phyloP scores from a whole-genome alignment of 495 filamentous ascomycete genomes.

The Parachaetomium inaequale region DNA sequence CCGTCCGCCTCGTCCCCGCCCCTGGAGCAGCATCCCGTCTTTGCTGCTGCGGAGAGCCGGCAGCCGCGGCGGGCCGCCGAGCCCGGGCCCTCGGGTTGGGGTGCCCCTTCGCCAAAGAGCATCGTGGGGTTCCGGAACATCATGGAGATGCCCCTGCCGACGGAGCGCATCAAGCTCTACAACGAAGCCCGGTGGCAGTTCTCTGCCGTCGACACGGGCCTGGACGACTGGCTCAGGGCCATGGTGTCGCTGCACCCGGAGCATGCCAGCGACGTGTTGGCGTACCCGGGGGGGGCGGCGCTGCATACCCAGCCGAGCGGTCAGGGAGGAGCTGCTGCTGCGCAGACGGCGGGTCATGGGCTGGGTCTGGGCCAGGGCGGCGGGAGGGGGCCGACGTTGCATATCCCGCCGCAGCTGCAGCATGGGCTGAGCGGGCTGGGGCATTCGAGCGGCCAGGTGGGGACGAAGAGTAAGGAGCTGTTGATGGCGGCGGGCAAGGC shows the following conservation, averaged over 20 bases:
- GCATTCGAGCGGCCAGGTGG: constrained; percentile 50
- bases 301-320: constrained; percentile 16
- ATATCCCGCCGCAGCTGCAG: constrained; percentile 23
- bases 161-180: constrained; percentile 66
- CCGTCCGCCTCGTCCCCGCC: constrained; percentile 33
- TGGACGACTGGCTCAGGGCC: constrained; percentile 66
- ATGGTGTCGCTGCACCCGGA: constrained; percentile 40
- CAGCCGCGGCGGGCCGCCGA: neutral
- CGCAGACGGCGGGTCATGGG: too few species aligned
- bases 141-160: constrained; percentile 53
- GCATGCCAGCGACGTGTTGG: constrained; percentile 30
- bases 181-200: constrained; percentile 67
- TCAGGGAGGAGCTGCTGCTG: neutral
- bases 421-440: constrained; percentile 34
- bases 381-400: constrained; percentile 22
- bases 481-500: constrained; percentile 78
- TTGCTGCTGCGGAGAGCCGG: constrained; percentile 14
- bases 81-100: too few species aligned
- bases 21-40: constrained; percentile 39
- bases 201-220: constrained; percentile 65
- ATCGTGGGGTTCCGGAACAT: constrained; percentile 68
- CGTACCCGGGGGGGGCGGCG: constrained; percentile 27
- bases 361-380: too few species aligned
- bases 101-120: constrained; percentile 18
- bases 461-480: constrained; percentile 77